A percentile compares a stretch with the other conserved stretches of the same genome.
Evolutionary conservation across 1,284 basidiomycete genomes (phyloP).

Genomic region (Ceratorhiza oryzae-sativae): DNA sequence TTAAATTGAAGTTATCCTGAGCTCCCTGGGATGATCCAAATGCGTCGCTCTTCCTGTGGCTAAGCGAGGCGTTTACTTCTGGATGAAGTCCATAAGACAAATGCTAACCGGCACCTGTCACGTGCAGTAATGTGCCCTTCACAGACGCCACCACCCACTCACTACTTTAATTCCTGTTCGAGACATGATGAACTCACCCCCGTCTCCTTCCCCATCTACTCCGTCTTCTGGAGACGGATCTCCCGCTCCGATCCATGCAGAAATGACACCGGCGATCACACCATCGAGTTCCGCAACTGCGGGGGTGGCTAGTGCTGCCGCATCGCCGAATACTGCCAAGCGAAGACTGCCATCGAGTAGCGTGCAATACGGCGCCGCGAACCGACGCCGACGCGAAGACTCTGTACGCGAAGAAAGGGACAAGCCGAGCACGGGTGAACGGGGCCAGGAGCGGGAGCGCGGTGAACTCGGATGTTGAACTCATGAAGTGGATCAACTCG

Average conservation of each 20-base stretch:
- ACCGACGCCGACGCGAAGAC: conserved; percentile 27
- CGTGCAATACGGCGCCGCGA: conserved; percentile 22
- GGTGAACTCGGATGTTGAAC: conserved; percentile 29
- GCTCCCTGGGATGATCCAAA: too few relatives aligned
- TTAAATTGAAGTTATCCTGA: too few relatives aligned
- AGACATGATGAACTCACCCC: conserved; percentile 23
- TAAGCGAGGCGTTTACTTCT: background rate
- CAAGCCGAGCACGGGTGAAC: background rate
- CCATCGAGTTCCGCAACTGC: background rate
- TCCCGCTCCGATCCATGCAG: background rate
- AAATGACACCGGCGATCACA: background rate
- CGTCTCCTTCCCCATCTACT: conserved; percentile 30
- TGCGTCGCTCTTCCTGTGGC: too few relatives aligned
- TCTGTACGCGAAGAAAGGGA: conserved; percentile 24
- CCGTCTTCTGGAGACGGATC: conserved; percentile 27
- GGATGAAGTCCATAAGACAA: background rate
- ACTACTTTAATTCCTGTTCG: background rate
- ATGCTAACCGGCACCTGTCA: background rate
- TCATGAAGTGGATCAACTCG: conserved; percentile 36
- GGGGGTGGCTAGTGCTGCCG: background rate
- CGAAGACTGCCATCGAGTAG: conserved; percentile 20
- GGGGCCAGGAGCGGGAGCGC: conserved; percentile 17
- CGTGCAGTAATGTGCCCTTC: conserved; percentile 12
- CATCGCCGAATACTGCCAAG: conserved; percentile 29
- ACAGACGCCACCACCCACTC: background rate